Evolutionary conservation across 2,329 filamentous ascomycete species (phyloP).

Genomic region (Exserohilum turcica): DNA sequence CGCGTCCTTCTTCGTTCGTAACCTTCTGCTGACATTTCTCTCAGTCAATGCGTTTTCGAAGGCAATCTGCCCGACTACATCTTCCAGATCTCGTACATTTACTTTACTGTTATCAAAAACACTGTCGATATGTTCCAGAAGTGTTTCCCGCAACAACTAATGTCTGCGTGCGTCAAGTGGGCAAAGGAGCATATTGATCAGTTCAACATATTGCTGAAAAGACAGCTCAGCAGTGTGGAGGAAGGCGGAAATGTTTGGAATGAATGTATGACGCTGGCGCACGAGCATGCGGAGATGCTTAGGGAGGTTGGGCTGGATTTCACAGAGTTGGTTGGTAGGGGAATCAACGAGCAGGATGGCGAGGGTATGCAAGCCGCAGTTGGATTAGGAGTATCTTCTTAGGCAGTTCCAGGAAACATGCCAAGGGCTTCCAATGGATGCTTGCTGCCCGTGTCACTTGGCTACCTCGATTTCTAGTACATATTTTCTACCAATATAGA

Average conservation of each 20-base stretch:
- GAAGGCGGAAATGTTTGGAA: conserved; percentile 76
- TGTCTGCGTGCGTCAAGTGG: conserved; percentile 96
- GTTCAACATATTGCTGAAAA: conserved; percentile 80
- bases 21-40: neutral
- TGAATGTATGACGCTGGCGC: conserved; percentile 81
- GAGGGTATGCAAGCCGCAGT: conserved; percentile 14
- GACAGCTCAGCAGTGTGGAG: conserved; percentile 87
- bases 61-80: conserved; percentile 92
- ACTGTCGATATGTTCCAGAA: conserved; percentile 86
- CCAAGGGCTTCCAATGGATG: neutral
- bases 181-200: conserved; percentile 93
- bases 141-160: conserved; percentile 78
- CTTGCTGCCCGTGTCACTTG: neutral
- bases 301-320: conserved; percentile 91
- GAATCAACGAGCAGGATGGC: conserved; percentile 17
- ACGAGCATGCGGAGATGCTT: conserved; percentile 78
- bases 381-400: conserved; percentile 35
- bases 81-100: conserved; percentile 92
- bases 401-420: neutral
- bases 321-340: conserved; percentile 71
- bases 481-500: neutral
- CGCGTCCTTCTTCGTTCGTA: neutral
- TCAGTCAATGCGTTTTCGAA: conserved; percentile 90
- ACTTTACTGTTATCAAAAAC: conserved; percentile 92
- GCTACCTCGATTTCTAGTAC: neutral